Percentiles rank a stretch among this genome's conserved stretches.
Evolutionary conservation across 176 grass and related monocot genomes (phyloP).

Genomic region (Zoysia japonica): DNA sequence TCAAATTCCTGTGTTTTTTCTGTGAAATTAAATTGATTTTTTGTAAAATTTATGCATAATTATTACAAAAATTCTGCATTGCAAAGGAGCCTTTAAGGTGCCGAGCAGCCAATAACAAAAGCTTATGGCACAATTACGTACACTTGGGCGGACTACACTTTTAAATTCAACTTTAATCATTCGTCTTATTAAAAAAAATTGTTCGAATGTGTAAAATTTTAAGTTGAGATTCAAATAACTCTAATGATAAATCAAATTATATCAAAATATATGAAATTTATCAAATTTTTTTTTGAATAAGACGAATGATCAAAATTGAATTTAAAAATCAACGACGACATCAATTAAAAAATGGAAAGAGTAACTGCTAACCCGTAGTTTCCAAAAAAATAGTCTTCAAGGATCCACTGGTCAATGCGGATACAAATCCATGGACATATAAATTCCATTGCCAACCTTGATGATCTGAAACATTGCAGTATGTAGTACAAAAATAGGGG

Average conservation of each 20-base stretch:
- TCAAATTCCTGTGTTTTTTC: too few species aligned
- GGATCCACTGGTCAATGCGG: not conserved
- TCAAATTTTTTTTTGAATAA: too few species aligned
- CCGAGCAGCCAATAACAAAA: constrained; percentile 15
- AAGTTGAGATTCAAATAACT: too few species aligned
- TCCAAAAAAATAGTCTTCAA: not conserved
- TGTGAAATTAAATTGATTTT: too few species aligned
- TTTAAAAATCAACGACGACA: too few species aligned
- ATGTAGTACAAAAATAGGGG: not conserved
- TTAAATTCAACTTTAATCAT: not conserved
- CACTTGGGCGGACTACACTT: not conserved
- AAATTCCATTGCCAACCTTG: constrained; percentile 3
- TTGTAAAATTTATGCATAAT: too few species aligned
- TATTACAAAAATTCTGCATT: too few species aligned
- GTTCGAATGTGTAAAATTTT: too few species aligned
- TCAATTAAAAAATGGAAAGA: not conserved
- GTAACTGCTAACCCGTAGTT: not conserved
- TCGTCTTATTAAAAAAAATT: not conserved
- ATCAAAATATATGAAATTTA: too few species aligned
- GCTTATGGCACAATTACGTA: constrained; percentile 32
- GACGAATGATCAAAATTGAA: too few species aligned
- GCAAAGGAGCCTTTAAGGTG: not conserved
- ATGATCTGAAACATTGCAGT: not conserved
- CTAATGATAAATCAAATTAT: too few species aligned
- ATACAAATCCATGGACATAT: not conserved